These are phyloP conservation scores for Ophiostoma australiae DNA, from an alignment of 2,329 filamentous ascomycete species.

Conservation along the genomic window DNA sequence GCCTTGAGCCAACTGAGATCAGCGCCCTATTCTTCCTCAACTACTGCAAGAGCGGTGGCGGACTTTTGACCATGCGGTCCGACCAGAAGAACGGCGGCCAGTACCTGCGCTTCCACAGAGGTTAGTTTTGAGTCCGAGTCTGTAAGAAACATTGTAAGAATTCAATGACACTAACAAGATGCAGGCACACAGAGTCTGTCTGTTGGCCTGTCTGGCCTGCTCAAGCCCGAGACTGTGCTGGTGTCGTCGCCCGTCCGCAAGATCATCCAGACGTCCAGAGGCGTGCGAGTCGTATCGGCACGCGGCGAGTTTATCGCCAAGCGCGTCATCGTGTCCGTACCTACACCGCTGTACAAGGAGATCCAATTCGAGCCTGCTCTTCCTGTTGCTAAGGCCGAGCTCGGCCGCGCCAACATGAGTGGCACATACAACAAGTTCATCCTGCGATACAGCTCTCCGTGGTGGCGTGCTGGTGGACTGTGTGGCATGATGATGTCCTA, in stretches of 20 bases:
- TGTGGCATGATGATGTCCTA: conserved; percentile 38
- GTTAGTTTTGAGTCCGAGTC: conserved; percentile 27
- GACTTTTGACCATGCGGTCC: conserved; percentile 49
- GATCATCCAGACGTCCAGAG: conserved; percentile 13
- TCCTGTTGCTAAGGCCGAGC: conserved; percentile 30
- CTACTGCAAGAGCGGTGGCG: conserved; percentile 50
- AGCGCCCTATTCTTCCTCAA: conserved; percentile 51
- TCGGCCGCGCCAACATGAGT: conserved; percentile 34
- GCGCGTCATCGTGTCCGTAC: conserved; percentile 25
- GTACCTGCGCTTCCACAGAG: conserved; percentile 45
- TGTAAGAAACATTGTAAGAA: not conserved
- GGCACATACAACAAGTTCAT: conserved; percentile 52
- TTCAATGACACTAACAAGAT: not conserved
- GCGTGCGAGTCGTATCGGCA: conserved; percentile 14
- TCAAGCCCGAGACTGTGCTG: conserved; percentile 15
- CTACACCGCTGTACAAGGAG: conserved; percentile 22
- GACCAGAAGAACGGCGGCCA: conserved; percentile 51
- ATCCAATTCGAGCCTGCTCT: conserved; percentile 47
- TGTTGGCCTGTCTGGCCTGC: conserved; percentile 9
- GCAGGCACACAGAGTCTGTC: conserved; percentile 36
- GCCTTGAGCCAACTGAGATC: conserved; percentile 45
- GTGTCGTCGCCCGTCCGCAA: conserved; percentile 19
- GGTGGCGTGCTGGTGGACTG: conserved; percentile 37
- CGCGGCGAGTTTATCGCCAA: conserved; percentile 19
- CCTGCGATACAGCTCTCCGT: conserved; percentile 39